phyloP scores from a whole-genome alignment of 2,329 filamentous ascomycete genomes.

The Penicillium paneum region DNA sequence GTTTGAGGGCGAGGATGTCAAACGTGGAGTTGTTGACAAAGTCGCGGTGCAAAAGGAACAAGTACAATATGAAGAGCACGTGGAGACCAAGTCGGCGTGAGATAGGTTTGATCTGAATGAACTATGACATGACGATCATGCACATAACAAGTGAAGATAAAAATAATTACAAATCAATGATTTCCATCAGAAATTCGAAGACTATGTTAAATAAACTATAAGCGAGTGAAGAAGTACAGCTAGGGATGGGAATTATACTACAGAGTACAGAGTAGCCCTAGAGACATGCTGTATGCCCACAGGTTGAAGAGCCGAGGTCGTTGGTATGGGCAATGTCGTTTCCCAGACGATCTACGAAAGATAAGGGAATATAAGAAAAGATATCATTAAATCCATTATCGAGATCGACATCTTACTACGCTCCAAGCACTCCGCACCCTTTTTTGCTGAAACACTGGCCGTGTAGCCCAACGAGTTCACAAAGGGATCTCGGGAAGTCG shows the following conservation, averaged over 20 bases:
- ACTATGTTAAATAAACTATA: no score
- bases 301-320: no score
- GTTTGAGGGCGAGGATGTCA: slow-evolving; percentile 11
- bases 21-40: slow-evolving; percentile 6
- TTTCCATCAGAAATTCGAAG: not conserved
- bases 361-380: slow-evolving; percentile 8
- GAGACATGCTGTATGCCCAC: no score
- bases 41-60: slow-evolving; percentile 11
- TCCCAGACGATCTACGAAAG: not conserved
- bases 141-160: not conserved
- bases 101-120: not conserved
- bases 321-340: not conserved
- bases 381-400: slow-evolving; percentile 33
- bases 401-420: slow-evolving; percentile 23
- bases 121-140: not conserved
- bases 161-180: not conserved
- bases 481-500: not conserved
- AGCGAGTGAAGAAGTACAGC: no score
- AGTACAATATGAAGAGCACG: slow-evolving; percentile 9
- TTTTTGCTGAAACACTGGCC: slow-evolving; percentile 10
- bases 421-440: slow-evolving; percentile 13
- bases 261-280: no score
- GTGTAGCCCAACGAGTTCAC: not conserved
- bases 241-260: no score
- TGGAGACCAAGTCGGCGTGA: slow-evolving; percentile 8